phyloP scores from a whole-genome alignment of 352 stramenopile species.

The Globisporangium spinosum region DNA sequence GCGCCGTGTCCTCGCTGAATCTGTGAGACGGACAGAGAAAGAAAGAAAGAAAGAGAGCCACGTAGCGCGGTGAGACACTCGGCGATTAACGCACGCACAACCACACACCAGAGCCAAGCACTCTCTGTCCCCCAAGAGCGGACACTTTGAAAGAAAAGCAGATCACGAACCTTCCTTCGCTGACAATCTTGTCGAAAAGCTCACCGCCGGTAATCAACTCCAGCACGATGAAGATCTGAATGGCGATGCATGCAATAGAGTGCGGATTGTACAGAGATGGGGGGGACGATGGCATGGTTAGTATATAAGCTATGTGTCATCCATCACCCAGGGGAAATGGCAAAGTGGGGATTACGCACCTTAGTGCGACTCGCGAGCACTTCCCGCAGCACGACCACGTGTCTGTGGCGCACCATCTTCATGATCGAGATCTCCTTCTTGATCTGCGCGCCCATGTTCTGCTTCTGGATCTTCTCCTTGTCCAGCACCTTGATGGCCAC shows the following conservation, averaged over 20 bases:
- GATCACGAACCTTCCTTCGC: conserved; percentile 70
- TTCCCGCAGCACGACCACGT: conserved; percentile 87
- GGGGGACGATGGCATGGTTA: neutral
- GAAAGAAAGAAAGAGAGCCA: conserved; percentile 14
- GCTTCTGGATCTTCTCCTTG: conserved; percentile 98
- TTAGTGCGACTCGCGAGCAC: conserved; percentile 94
- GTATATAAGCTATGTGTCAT: neutral
- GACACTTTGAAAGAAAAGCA: neutral
- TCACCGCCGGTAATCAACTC: conserved; percentile 90
- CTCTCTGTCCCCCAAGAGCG: neutral
- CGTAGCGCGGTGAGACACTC: conserved; percentile 15
- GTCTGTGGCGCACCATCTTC: conserved; percentile 93
- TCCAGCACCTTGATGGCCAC: conserved; percentile 98
- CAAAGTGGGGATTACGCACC: conserved; percentile 41
- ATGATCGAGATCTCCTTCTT: conserved; percentile 99
- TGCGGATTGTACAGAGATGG: neutral
- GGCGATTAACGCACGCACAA: neutral
- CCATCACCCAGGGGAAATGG: neutral
- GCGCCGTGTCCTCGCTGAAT: conserved; percentile 95
- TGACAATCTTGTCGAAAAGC: conserved; percentile 96
- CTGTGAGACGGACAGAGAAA: conserved; percentile 22
- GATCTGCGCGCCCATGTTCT: conserved; percentile 97
- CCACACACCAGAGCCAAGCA: neutral
- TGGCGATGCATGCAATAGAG: conserved; percentile 1
- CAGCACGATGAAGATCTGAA: conserved; percentile 95